Base-by-base conservation (phyloP, 192 early-diverging fungal species). In the Geosiphon pyriformis region DNA sequence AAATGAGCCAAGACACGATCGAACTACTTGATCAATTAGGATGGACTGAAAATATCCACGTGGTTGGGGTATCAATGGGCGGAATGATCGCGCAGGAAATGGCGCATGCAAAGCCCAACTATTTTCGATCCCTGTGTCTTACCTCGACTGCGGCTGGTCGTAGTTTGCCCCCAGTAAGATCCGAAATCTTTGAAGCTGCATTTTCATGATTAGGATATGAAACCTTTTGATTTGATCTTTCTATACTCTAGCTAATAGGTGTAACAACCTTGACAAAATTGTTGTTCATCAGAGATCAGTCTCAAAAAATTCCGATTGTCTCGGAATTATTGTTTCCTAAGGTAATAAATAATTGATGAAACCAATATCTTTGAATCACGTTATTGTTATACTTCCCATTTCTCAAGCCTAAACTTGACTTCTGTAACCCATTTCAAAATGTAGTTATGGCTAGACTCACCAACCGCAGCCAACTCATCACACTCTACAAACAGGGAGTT, bases 81-180 rank as follows among this genome's bases (percentile, higher is more conserved):
- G 89, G 89, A 25, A 95, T 93, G 93, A 88, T 95, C 55, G 75
- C 88, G 0, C 83, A 89, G 62, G 89, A 94, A 62, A 67, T 94
- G 59, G 81, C 76, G 12, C 33, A 80, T 27, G 71, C 83, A 29
- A 76, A 80, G 10, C 85, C 89, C 1, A 57, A 78, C n/a, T 72
- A 78, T 23, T 76, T 94, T 56, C 68, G 70, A 1, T 84, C 86
- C 0, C 35, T 90, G 48, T 73, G 77, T 4, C 33, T 90, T 30
- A 85, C 83, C 25, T 82, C 80, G 2, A 87, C 87, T 3, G 78
- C 81, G 20, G 78, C 88, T 2, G 80, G 83, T 48, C 50, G 69
- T 47, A 75, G 66, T 3, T 65, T 73, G 49, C 72, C 72, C 35
- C 72, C 61, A 1, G 61, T n/a, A n/a, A n/a, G n/a, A n/a, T n/a